Evolutionary conservation across 1,284 basidiomycete species (phyloP).

Genomic region (Trametes versicolor): DNA sequence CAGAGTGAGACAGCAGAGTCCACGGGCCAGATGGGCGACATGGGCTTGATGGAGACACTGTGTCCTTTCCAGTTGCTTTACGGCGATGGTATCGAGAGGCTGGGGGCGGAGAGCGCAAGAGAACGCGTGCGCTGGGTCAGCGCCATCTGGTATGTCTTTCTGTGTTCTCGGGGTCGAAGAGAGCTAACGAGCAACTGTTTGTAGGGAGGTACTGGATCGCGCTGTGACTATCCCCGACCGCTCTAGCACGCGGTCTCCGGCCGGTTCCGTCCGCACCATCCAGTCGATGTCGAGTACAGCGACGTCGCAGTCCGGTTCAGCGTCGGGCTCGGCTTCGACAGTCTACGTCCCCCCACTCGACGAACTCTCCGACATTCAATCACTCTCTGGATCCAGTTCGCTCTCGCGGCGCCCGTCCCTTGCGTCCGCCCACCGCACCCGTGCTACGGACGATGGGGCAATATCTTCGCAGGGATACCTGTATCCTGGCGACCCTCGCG

Average conservation of each 20-base stretch:
- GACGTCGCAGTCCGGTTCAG: slow-evolving; percentile 49
- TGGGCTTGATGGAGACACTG: slow-evolving; percentile 67
- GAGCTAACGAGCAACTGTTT: slow-evolving; percentile 6
- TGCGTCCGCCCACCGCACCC: slow-evolving; percentile 63
- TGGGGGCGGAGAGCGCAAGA: slow-evolving; percentile 84
- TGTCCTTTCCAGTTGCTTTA: slow-evolving; percentile 92
- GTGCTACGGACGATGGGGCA: slow-evolving; percentile 75
- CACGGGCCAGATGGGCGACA: slow-evolving; percentile 52
- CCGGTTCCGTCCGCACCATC: slow-evolving; percentile 77
- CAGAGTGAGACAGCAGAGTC: slow-evolving; percentile 62
- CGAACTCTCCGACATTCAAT: slow-evolving; percentile 68
- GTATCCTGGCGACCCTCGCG: slow-evolving; percentile 73
- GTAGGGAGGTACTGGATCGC: slow-evolving; percentile 73
- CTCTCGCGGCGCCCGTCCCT: slow-evolving; percentile 57
- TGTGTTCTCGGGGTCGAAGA: background rate
- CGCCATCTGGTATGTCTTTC: slow-evolving; percentile 75
- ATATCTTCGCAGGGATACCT: slow-evolving; percentile 70
- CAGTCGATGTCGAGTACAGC: slow-evolving; percentile 57
- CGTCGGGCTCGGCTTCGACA: slow-evolving; percentile 74
- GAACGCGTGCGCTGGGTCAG: slow-evolving; percentile 91
- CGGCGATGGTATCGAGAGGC: slow-evolving; percentile 84
- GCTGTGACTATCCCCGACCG: slow-evolving; percentile 60
- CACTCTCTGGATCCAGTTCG: slow-evolving; percentile 54
- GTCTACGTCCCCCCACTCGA: slow-evolving; percentile 77
- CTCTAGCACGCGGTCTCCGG: slow-evolving; percentile 69